phyloP scores from a whole-genome alignment of 176 grass and related monocot genomes.

The Ampelocalamus luodianensis region DNA sequence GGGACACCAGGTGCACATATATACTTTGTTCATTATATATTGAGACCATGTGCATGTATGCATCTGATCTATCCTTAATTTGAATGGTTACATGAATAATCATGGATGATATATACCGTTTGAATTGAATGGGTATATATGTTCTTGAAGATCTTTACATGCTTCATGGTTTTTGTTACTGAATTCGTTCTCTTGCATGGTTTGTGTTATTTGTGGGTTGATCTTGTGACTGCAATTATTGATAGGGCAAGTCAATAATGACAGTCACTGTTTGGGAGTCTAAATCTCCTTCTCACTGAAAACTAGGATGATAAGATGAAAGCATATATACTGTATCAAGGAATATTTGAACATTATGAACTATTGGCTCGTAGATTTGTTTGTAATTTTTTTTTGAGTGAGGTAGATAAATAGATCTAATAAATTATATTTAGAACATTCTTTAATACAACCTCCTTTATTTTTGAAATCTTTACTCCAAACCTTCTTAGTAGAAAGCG shows the following conservation, averaged over 20 bases:
- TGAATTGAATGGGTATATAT: neutral
- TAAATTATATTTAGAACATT: neutral
- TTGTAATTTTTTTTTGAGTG: neutral
- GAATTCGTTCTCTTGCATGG: neutral
- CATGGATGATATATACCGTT: neutral
- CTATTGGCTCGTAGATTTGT: neutral
- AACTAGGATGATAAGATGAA: slow-evolving; percentile 37
- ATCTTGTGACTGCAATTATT: slow-evolving; percentile 47
- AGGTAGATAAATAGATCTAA: neutral
- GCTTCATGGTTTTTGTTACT: neutral
- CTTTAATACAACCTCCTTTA: neutral
- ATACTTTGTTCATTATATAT: neutral
- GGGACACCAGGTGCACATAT: slow-evolving; percentile 80
- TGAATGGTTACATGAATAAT: neutral
- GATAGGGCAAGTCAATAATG: slow-evolving; percentile 51
- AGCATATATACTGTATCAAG: slow-evolving; percentile 32
- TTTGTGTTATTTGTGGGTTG: neutral
- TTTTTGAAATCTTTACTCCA: neutral
- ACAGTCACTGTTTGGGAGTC: slow-evolving; percentile 40
- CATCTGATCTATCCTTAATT: neutral
- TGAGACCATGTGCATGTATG: neutral
- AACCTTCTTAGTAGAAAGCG: neutral
- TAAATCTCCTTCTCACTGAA: slow-evolving; percentile 34
- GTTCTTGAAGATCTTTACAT: neutral
- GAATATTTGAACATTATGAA: slow-evolving; percentile 36